Evolutionary conservation across 805 yeast species (phyloP).

Genomic region (Wickerhamomyces hampshirensis): DNA sequence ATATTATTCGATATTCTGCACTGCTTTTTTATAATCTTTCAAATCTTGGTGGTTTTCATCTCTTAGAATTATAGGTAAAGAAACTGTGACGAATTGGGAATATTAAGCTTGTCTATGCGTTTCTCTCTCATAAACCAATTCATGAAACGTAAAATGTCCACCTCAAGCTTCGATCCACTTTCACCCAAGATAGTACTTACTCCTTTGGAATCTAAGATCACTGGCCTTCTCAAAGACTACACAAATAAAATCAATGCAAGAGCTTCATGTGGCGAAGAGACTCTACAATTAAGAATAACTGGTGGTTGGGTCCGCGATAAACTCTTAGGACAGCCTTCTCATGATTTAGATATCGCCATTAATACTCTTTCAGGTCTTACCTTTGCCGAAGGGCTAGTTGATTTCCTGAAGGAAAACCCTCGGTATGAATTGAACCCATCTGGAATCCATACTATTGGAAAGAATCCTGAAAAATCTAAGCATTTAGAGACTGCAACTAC

Average conservation of each 20-base stretch:
- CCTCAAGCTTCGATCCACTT: slow-evolving; percentile 5
- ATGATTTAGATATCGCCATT: slow-evolving; percentile 91
- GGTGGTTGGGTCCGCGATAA: slow-evolving; percentile 99
- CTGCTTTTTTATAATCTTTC: too few relatives aligned
- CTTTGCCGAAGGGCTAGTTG: slow-evolving; percentile 65
- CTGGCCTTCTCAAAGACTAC: slow-evolving; percentile 38
- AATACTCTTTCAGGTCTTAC: slow-evolving; percentile 80
- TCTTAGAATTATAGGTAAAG: too few relatives aligned
- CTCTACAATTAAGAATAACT: slow-evolving; percentile 67
- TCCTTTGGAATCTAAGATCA: slow-evolving; percentile 38
- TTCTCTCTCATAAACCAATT: not conserved
- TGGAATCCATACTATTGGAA: slow-evolving; percentile 74
- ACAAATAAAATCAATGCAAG: slow-evolving; percentile 11
- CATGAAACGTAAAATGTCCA: slow-evolving; percentile 14
- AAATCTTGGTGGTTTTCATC: too few relatives aligned
- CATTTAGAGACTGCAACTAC: slow-evolving; percentile 97
- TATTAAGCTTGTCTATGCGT: not conserved
- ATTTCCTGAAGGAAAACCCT: slow-evolving; percentile 37
- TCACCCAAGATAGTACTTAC: slow-evolving; percentile 28
- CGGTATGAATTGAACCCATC: slow-evolving; percentile 28
- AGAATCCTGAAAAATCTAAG: slow-evolving; percentile 93
- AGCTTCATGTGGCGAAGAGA: slow-evolving; percentile 1
- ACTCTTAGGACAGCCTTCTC: slow-evolving; percentile 68
- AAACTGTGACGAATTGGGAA: too few relatives aligned
- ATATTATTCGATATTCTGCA: too few relatives aligned